Conservation (phyloP, 257 asterid species). For the Gentiana straminea region DNA sequence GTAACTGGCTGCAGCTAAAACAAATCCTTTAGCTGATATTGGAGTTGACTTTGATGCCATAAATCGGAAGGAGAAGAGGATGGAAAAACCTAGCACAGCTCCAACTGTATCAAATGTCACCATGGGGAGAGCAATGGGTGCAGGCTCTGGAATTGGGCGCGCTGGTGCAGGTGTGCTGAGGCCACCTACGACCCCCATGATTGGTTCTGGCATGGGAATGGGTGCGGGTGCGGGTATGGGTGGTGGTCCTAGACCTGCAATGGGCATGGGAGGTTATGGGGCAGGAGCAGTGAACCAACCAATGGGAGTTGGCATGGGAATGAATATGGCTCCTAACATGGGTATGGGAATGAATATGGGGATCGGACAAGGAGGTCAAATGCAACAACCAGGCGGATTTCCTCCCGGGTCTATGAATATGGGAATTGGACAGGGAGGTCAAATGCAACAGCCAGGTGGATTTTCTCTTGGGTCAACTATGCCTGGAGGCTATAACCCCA, state of each 20-base stretch:
- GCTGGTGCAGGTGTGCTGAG: constrained; percentile 66
- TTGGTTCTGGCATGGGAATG: constrained; percentile 54
- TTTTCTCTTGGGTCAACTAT: constrained; percentile 43
- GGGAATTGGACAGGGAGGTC: constrained; percentile 29
- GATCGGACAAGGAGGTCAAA: constrained; percentile 26
- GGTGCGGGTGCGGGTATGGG: constrained; percentile 25
- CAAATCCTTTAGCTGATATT: constrained; percentile 75
- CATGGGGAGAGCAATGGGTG: constrained; percentile 99
- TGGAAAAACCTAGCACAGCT: constrained; percentile 73
- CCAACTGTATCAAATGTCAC: constrained; percentile 51
- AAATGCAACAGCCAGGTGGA: constrained; percentile 61
- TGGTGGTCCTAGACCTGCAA: constrained; percentile 25
- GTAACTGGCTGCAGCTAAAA: constrained; percentile 53
- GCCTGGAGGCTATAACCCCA: constrained; percentile 61
- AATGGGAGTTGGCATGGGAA: constrained; percentile 31
- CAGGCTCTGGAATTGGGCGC: constrained; percentile 90
- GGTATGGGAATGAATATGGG: constrained; percentile 29
- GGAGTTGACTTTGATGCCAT: constrained; percentile 97
- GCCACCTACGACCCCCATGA: constrained; percentile 49
- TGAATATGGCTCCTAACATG: constrained; percentile 15
- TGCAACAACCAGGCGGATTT: constrained; percentile 60
- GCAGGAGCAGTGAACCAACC: constrained; percentile 24
- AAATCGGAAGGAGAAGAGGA: constrained; percentile 88
- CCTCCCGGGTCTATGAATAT: constrained; percentile 47
- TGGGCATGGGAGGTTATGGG: constrained; percentile 30